Conservation (phyloP, 768 basidiomycete genomes). For the Suillus lakei region DNA sequence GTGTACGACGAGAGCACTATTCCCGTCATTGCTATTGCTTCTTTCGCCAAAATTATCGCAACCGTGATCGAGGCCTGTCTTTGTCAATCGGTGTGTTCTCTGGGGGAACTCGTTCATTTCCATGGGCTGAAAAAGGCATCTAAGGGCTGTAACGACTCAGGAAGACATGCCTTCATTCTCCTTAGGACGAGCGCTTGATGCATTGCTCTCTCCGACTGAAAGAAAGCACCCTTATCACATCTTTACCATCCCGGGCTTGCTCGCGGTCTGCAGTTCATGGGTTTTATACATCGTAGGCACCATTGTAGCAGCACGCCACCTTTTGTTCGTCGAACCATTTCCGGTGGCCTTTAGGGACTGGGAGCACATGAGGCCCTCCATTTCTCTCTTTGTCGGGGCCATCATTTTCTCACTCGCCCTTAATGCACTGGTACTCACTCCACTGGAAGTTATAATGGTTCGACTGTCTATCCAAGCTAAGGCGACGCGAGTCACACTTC, state of each 20-base stretch:
- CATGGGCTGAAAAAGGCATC: not conserved
- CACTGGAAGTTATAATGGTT: conserved; percentile 30
- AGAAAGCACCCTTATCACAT: conserved; percentile 1
- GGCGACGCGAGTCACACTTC: not conserved
- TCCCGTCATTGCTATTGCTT: not conserved
- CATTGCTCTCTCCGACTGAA: conserved; percentile 3
- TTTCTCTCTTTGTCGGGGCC: conserved; percentile 19
- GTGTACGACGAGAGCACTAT: not conserved
- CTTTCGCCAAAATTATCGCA: not conserved
- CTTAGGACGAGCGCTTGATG: not conserved
- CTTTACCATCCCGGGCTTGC: conserved; percentile 4
- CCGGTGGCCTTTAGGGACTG: not conserved
- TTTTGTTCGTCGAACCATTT: not conserved
- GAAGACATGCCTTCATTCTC: not conserved
- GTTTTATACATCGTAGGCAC: not conserved
- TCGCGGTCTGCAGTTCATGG: not conserved
- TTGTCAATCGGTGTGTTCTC: conserved; percentile 7
- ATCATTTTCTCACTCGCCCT: not conserved
- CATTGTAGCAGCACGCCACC: not conserved
- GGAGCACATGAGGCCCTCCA: conserved; percentile 2
- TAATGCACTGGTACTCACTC: conserved; percentile 20
- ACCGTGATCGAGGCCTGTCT: not conserved
- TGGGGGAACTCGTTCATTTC: not conserved
- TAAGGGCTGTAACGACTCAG: not conserved
- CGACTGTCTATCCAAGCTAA: not conserved